Base-by-base conservation (phyloP, 306 rosid genomes). In the Alnus rubra region DNA sequence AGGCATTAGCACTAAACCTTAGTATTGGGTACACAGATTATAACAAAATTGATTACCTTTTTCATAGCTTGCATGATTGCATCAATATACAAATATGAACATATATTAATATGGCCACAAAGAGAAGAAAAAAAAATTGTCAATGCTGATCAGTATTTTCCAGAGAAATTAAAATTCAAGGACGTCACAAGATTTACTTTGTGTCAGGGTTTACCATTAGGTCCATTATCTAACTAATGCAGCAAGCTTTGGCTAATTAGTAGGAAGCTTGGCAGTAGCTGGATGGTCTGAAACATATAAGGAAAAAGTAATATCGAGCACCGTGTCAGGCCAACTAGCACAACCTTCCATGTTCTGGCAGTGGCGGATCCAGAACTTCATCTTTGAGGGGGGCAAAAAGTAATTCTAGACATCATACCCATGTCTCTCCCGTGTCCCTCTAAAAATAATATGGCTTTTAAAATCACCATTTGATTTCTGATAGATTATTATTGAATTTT, bases 1-100 rank as follows among this genome's bases (percentile, higher is more conserved):
- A 76, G 18, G 59, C 58, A 74, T 16, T 49, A 82, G 53, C 71
- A 69, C 52, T 42, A 59, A 47, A 47, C 12, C 30, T 64, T 37
- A 31, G 8, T 14, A 60, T 23, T 4, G 35, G 5, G 35, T 60
- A 28, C 14, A 13, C 35, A 30, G 39, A 60, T 52, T 4, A 60
- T 60, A 60, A 60, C 67, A 23, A 7, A 28, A 60, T 60, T 60
- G 28, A 30, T 60, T 60, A 42, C 35, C 67, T 11, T 60, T 33
- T 2, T 9, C 33, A 28, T 60, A 1, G 1, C 5, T 30, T 11
- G 39, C 37, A 62, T 31, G 1, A 3, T 30, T 11, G 39, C 37
- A 62, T 31, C 68, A 5, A 28, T 62, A 31, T 62, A 62, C 12
- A 2, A 62, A 62, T 31, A 62, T 31, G 69, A 14, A 33, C 18